Evolutionary conservation across 495 filamentous ascomycete genomes (phyloP).

Genomic region (Podospora fimiseda): DNA sequence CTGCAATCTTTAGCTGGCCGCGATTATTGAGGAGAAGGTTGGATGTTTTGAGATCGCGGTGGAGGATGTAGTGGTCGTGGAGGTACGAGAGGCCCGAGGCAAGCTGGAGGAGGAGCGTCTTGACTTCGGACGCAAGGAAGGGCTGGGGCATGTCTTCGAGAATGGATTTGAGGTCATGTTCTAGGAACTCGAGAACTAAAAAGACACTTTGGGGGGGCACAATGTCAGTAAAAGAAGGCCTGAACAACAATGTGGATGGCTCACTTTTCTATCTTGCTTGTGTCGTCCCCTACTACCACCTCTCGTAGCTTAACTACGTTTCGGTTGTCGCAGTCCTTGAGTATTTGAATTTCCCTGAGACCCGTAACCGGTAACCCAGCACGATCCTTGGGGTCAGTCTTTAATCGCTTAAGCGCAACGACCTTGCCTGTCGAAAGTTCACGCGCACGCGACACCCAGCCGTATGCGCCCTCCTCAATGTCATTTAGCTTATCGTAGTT

Average conservation of each 20-base stretch:
- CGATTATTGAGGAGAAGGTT: conserved; percentile 93
- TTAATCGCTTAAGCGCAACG: conserved; percentile 96
- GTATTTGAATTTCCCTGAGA: conserved; percentile 90
- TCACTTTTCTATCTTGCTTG: too few relatives aligned
- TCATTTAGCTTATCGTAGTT: too few relatives aligned
- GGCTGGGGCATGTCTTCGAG: conserved; percentile 94
- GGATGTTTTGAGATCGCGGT: conserved; percentile 96
- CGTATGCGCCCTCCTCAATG: conserved; percentile 91
- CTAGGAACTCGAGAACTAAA: conserved; percentile 90
- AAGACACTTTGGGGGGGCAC: conserved; percentile 97
- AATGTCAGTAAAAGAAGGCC: too few relatives aligned
- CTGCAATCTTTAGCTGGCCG: conserved; percentile 92
- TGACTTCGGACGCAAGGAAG: conserved; percentile 84
- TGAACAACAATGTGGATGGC: too few relatives aligned
- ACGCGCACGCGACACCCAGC: conserved; percentile 87
- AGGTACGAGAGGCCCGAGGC: conserved; percentile 90
- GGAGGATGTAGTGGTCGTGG: conserved; percentile 89
- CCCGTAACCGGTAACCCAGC: conserved; percentile 95
- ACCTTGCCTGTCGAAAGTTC: conserved; percentile 73
- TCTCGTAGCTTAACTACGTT: conserved; percentile 86
- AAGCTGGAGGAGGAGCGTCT: conserved; percentile 95
- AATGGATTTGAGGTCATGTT: conserved; percentile 94
- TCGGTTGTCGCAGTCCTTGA: conserved; percentile 95
- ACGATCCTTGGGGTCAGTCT: conserved; percentile 93
- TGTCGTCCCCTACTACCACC: too few relatives aligned